These are phyloP conservation scores for Aureobasidium sp. DNA, from an alignment of 2,329 filamentous ascomycete species.

Conservation along the genomic window DNA sequence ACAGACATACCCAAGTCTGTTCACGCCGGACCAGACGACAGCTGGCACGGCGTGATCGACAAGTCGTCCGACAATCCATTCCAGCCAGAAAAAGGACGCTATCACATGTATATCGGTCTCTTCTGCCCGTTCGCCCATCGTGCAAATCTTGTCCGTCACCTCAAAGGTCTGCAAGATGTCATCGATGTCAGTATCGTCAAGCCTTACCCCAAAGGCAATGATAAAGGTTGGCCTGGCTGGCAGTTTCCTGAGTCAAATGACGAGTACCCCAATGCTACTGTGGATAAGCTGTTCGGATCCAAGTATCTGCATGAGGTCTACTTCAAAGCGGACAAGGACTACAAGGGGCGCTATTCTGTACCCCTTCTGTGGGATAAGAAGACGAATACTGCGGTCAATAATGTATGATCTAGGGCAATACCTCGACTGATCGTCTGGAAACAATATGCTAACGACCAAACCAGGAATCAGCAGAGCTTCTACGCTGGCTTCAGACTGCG, in stretches of 20 bases:
- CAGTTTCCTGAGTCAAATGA: slow-evolving; percentile 47
- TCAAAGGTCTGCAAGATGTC: slow-evolving; percentile 50
- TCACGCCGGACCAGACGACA: slow-evolving; percentile 33
- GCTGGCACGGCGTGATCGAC: slow-evolving; percentile 46
- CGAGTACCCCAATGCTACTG: slow-evolving; percentile 53
- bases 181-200: slow-evolving; percentile 54
- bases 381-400: slow-evolving; percentile 51
- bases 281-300: slow-evolving; percentile 52
- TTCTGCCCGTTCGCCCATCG: slow-evolving; percentile 62
- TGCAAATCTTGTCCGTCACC: slow-evolving; percentile 49
- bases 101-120: slow-evolving; percentile 52
- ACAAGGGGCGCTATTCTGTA: slow-evolving; percentile 55
- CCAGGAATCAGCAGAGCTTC: slow-evolving; percentile 50
- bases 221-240: slow-evolving; percentile 58
- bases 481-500: slow-evolving; percentile 51
- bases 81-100: slow-evolving; percentile 44
- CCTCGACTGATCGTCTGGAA: too few relatives aligned
- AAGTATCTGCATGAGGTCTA: slow-evolving; percentile 56
- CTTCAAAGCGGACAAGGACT: slow-evolving; percentile 53
- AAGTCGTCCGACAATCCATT: slow-evolving; percentile 39
- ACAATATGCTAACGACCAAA: background rate
- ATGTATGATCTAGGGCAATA: slow-evolving; percentile 27
- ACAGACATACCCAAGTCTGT: slow-evolving; percentile 21
- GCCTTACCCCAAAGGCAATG: slow-evolving; percentile 60
- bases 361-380: slow-evolving; percentile 58